Percentiles rank a stretch among this genome's conserved stretches.
Conservation (phyloP, 179 eudicot species). For the Vitellaria paradoxa region DNA sequence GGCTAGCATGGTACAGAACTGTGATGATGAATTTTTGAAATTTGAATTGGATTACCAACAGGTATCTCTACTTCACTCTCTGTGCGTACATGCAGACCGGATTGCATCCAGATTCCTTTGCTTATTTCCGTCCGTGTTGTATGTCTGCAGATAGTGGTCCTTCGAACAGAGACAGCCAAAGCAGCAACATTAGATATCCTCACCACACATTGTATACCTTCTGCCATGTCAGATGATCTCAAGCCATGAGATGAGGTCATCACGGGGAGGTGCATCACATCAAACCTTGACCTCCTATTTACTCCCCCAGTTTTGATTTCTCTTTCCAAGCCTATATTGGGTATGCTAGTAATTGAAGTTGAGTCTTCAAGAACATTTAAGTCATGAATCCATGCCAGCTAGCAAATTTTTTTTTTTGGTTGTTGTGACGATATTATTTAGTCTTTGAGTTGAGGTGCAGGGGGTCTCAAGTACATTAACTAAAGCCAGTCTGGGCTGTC, state of each 20-base stretch:
- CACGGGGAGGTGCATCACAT: neutral
- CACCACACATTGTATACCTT: slow-evolving; percentile 83
- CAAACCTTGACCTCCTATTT: neutral
- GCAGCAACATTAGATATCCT: slow-evolving; percentile 83
- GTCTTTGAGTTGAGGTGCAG: slow-evolving; percentile 2
- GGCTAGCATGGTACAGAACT: slow-evolving; percentile 86
- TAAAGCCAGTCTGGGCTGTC: neutral
- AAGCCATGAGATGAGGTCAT: slow-evolving; percentile 35
- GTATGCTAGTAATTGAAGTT: neutral
- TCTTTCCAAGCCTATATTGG: neutral
- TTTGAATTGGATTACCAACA: slow-evolving; percentile 92
- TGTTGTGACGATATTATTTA: slow-evolving; percentile 5
- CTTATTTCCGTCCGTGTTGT: neutral
- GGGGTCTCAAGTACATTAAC: neutral
- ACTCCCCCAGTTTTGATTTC: neutral
- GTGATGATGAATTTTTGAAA: slow-evolving; percentile 79
- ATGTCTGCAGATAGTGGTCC: slow-evolving; percentile 66
- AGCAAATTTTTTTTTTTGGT: slow-evolving; percentile 8
- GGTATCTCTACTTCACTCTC: slow-evolving; percentile 37
- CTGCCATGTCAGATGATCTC: slow-evolving; percentile 91
- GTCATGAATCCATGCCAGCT: neutral
- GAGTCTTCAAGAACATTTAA: neutral
- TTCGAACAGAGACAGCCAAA: slow-evolving; percentile 71
- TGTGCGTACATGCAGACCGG: neutral
- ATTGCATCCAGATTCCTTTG: neutral